These are phyloP conservation scores for Peronospora farinosa DNA, from an alignment of 352 stramenopile genomes.

Conservation along the genomic window DNA sequence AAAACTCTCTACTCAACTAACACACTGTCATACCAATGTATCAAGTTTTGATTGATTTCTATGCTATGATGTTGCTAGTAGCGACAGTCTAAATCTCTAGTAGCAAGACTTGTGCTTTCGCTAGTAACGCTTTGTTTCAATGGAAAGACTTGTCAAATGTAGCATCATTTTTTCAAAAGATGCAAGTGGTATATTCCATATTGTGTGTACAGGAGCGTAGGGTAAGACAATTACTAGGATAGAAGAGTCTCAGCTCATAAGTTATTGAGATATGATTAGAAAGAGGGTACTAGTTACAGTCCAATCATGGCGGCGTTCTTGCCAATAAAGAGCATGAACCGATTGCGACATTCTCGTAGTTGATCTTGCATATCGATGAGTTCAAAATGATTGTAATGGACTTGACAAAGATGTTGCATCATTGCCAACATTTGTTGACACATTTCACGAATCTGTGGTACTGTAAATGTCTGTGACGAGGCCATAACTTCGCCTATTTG, in stretches of 20 bases:
- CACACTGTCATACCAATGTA: too few species aligned
- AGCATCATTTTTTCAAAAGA: background rate
- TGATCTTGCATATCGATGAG: slow-evolving; percentile 72
- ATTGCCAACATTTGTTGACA: slow-evolving; percentile 64
- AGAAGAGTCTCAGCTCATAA: slow-evolving; percentile 15
- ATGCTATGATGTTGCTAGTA: too few species aligned
- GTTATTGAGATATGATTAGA: slow-evolving; percentile 10
- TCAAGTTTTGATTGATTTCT: too few species aligned
- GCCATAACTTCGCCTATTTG: slow-evolving; percentile 44
- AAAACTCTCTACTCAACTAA: slow-evolving; percentile 3
- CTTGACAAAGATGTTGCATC: slow-evolving; percentile 65
- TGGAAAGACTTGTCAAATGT: background rate
- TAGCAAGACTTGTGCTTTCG: background rate
- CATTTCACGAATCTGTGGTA: slow-evolving; percentile 52
- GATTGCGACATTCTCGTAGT: slow-evolving; percentile 53
- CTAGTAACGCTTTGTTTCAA: slow-evolving; percentile 11
- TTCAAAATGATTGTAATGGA: slow-evolving; percentile 61
- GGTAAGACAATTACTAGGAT: background rate
- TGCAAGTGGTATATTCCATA: slow-evolving; percentile 19
- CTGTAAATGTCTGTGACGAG: slow-evolving; percentile 43
- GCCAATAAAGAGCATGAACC: slow-evolving; percentile 73
- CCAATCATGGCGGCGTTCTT: slow-evolving; percentile 66
- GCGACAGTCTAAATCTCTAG: too few species aligned
- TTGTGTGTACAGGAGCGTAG: background rate
- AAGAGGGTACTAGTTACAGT: slow-evolving; percentile 24